Evolutionary conservation across 306 rosid species (phyloP).

Genomic region (Sphenostylis stenocarpa): DNA sequence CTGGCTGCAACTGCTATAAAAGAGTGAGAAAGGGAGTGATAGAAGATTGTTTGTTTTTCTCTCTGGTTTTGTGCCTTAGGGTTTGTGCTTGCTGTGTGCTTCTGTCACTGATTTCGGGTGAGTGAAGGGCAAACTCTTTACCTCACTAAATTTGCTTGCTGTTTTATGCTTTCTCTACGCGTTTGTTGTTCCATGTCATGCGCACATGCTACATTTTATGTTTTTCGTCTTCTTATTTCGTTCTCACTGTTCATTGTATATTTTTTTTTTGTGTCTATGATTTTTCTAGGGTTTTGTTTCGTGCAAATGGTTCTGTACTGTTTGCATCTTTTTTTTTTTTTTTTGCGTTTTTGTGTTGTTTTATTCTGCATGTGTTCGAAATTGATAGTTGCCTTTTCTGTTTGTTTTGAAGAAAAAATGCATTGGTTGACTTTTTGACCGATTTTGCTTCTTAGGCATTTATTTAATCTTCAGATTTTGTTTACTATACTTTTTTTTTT

Average conservation of each 20-base stretch:
- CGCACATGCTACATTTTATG: conserved; percentile 6
- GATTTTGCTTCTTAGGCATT: neutral
- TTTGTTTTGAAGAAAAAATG: neutral
- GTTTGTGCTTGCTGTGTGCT: conserved; percentile 14
- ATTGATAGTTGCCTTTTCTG: neutral
- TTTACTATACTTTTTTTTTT: neutral
- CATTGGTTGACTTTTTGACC: neutral
- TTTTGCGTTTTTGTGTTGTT: neutral
- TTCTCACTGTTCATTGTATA: neutral
- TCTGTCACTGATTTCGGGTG: conserved; percentile 8
- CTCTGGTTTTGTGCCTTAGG: conserved; percentile 8
- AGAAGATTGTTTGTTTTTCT: neutral
- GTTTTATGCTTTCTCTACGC: accelerated
- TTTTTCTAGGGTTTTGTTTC: neutral
- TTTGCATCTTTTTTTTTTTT: neutral
- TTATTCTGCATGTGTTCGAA: neutral
- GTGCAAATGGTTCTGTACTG: neutral
- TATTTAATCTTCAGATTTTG: neutral
- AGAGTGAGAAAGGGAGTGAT: neutral
- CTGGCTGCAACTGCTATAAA: neutral
- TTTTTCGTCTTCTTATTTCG: neutral
- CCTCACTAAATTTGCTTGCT: neutral
- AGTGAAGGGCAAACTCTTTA: neutral
- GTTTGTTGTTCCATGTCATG: neutral
- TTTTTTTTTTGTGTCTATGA: neutral